Evolutionary conservation across 2,329 filamentous ascomycete species (phyloP).

Genomic region (Diaporthe sp.): DNA sequence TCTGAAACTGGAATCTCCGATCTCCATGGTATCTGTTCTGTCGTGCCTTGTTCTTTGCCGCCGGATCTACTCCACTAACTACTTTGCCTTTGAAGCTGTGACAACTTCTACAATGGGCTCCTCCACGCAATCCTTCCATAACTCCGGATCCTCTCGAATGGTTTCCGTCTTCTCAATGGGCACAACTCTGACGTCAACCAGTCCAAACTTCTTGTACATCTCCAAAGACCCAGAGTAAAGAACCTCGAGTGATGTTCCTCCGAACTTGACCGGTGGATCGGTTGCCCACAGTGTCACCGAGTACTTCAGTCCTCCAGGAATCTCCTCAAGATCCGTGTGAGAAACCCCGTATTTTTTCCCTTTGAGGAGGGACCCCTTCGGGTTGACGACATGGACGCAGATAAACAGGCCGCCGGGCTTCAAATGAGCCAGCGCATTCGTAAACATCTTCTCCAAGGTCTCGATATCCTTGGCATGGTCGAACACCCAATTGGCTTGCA

Average conservation of each 20-base stretch:
- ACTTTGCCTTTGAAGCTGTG: conserved; percentile 14
- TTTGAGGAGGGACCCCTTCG: not conserved
- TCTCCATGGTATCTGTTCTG: not conserved
- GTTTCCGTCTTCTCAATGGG: conserved; percentile 12
- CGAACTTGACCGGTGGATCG: conserved; percentile 37
- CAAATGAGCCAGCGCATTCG: conserved; percentile 37
- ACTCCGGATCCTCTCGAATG: not conserved
- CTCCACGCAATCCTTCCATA: conserved; percentile 24
- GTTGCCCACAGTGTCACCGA: conserved; percentile 5
- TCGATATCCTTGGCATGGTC: conserved; percentile 37
- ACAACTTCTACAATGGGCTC: conserved; percentile 4
- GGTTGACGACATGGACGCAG: conserved; percentile 39
- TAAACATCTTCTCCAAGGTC: conserved; percentile 42
- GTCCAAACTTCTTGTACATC: conserved; percentile 35
- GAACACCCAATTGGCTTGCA: conserved; percentile 43
- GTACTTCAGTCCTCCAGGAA: conserved; percentile 33
- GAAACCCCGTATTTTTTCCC: not conserved
- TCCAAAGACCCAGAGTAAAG: conserved; percentile 34
- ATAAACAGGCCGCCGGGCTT: conserved; percentile 43
- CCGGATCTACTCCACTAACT: not conserved
- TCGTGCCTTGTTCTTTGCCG: not conserved
- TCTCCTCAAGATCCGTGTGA: not conserved
- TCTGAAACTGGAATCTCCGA: too few species aligned
- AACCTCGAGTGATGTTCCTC: conserved; percentile 31
- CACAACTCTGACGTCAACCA: conserved; percentile 30